Evolutionary conservation across 768 basidiomycete genomes (phyloP).

Genomic region (Hygrocybe coccinea): DNA sequence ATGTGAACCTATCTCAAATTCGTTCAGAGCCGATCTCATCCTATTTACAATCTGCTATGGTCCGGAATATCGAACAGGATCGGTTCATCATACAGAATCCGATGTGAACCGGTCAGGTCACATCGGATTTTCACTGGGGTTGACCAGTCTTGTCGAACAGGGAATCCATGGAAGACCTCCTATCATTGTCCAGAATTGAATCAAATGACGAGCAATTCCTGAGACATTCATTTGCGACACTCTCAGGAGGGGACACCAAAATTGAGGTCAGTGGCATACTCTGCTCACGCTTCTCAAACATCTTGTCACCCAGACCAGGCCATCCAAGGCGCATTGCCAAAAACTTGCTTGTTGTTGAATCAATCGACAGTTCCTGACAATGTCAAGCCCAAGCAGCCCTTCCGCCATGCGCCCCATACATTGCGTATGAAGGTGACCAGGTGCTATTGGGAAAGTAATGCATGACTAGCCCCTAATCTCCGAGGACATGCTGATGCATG

Average conservation of each 20-base stretch:
- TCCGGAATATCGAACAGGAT: no score
- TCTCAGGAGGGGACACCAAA: slow-evolving; percentile 58
- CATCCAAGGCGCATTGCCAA: slow-evolving; percentile 55
- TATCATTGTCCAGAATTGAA: slow-evolving; percentile 59
- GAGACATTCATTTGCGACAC: slow-evolving; percentile 23
- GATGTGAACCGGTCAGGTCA: no score
- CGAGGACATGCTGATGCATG: no score
- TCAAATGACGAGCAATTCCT: slow-evolving; percentile 47
- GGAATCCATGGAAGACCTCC: slow-evolving; percentile 44
- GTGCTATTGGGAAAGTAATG: no score
- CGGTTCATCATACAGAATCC: no score
- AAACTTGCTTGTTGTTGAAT: slow-evolving; percentile 63
- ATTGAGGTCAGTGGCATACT: slow-evolving; percentile 57
- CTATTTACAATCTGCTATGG: no score
- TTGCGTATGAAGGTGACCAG: slow-evolving; percentile 52
- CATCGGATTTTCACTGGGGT: slow-evolving; percentile 1
- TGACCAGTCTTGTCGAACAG: slow-evolving; percentile 61
- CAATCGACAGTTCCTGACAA: slow-evolving; percentile 51
- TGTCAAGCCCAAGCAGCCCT: slow-evolving; percentile 59
- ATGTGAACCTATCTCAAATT: no score
- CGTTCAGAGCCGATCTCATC: no score
- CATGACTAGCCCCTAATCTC: no score
- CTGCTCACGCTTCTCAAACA: slow-evolving; percentile 63
- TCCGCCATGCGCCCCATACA: slow-evolving; percentile 48
- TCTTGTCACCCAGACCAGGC: slow-evolving; percentile 81